Percentiles rank a stretch among this genome's conserved stretches.
Conservation (phyloP, 2,329 filamentous ascomycete species). For the Aspergillus viridinutans region DNA sequence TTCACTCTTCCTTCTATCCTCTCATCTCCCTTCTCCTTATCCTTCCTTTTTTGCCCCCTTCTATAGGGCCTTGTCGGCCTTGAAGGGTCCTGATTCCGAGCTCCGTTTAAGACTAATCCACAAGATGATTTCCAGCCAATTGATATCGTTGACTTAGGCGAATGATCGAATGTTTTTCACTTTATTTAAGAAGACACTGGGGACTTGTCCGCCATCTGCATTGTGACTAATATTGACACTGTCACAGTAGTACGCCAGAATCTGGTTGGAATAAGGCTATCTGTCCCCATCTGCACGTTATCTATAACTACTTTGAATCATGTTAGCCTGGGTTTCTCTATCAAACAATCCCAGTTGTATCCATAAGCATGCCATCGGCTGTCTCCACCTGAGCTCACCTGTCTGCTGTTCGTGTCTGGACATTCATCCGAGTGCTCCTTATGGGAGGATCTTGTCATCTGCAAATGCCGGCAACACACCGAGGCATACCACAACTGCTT, state of each 20-base stretch:
- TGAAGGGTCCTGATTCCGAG: neutral
- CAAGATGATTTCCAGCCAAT: neutral
- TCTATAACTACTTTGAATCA: slow-evolving; percentile 5
- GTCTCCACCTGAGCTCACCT: slow-evolving; percentile 9
- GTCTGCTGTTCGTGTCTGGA: slow-evolving; percentile 11
- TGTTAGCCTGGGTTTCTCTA: slow-evolving; percentile 13
- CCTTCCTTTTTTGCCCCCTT: neutral
- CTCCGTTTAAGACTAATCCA: neutral
- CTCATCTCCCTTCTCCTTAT: neutral
- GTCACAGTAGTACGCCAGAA: neutral
- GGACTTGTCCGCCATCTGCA: neutral
- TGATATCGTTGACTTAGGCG: neutral
- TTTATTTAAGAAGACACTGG: neutral
- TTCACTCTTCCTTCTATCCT: neutral
- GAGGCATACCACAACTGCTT: neutral
- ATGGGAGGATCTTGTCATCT: neutral
- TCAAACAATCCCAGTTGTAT: slow-evolving; percentile 9
- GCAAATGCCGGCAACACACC: neutral
- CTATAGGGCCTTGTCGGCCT: neutral
- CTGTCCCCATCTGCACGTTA: neutral
- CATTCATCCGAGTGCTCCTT: neutral
- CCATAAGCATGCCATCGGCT: slow-evolving; percentile 18
- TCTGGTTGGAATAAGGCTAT: slow-evolving; percentile 2
- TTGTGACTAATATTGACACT: neutral
- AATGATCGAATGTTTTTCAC: neutral